phyloP scores from a whole-genome alignment of 140 eudicot species.

The Stevia rebaudiana region DNA sequence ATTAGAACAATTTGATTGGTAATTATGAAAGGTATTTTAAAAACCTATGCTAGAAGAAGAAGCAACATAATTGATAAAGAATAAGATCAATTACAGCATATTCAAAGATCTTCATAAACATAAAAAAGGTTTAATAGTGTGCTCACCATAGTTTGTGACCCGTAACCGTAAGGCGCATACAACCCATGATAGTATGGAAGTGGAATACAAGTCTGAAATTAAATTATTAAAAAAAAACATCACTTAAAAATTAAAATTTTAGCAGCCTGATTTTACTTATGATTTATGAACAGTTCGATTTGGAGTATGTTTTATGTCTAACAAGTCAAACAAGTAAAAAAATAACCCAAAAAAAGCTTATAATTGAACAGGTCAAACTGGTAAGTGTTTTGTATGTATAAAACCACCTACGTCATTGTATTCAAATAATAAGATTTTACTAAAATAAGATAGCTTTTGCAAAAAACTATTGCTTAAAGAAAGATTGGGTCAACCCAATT shows the following conservation, averaged over 20 bases:
- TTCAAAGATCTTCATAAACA: background rate
- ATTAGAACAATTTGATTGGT: background rate
- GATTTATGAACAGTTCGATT: background rate
- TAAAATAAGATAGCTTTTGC: background rate
- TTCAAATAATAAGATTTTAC: background rate
- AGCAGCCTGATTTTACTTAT: background rate
- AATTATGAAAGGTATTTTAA: background rate
- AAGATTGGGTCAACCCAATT: background rate
- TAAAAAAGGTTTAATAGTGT: background rate
- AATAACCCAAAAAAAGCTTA: background rate
- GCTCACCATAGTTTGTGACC: constrained; percentile 53
- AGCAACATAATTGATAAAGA: background rate
- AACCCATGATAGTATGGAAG: constrained; percentile 41
- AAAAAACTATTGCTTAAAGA: background rate
- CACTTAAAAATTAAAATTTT: background rate
- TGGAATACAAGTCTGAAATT: constrained; percentile 42
- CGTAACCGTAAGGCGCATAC: constrained; percentile 38
- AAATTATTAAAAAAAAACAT: constrained; percentile 2
- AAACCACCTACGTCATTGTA: background rate
- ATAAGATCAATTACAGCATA: background rate
- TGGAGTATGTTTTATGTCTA: background rate
- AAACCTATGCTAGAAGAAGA: background rate
- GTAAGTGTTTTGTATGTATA: background rate
- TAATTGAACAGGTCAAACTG: background rate
- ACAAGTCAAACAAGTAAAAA: background rate